These are phyloP conservation scores for Litsea cubeba DNA, from an alignment of 164 flowering plant genomes.

Conservation along the genomic window DNA sequence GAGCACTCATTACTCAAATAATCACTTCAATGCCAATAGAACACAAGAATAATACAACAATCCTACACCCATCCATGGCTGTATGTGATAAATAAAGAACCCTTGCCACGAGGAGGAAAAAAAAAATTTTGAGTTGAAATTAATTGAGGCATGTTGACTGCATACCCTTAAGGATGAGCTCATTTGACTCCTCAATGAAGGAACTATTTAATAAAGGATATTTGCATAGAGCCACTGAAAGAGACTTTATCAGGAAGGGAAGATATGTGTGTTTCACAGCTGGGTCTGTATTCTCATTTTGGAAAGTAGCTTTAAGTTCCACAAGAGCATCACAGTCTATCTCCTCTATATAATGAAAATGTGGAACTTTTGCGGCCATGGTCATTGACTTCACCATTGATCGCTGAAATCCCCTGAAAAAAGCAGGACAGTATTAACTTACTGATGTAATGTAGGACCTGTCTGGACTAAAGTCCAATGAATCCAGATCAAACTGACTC, in stretches of 20 bases:
- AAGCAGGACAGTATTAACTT: background rate
- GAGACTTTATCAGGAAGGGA: conserved; percentile 76
- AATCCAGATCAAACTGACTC: too few species aligned
- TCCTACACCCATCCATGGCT: background rate
- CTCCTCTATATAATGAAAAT: conserved; percentile 94
- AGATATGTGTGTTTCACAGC: conserved; percentile 74
- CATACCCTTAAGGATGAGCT: conserved; percentile 78
- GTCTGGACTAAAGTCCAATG: too few species aligned
- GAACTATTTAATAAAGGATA: conserved; percentile 79
- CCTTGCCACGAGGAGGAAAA: too few species aligned
- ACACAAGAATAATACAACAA: background rate
- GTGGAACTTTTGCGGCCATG: conserved; percentile 90
- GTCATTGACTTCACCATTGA: conserved; percentile 95
- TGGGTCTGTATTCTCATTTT: conserved; percentile 59
- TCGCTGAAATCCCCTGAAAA: conserved; percentile 86
- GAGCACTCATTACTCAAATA: background rate
- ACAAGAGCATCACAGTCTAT: conserved; percentile 76
- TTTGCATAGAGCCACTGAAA: conserved; percentile 77
- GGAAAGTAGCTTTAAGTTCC: conserved; percentile 68
- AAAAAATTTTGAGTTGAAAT: background rate
- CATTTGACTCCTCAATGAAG: conserved; percentile 67
- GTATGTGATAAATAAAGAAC: background rate
- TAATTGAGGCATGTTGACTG: background rate
- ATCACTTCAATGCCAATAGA: background rate
- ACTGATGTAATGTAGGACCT: too few species aligned